Base-by-base conservation (phyloP, 208 protist species). In the Trypanosoma melophagium region DNA sequence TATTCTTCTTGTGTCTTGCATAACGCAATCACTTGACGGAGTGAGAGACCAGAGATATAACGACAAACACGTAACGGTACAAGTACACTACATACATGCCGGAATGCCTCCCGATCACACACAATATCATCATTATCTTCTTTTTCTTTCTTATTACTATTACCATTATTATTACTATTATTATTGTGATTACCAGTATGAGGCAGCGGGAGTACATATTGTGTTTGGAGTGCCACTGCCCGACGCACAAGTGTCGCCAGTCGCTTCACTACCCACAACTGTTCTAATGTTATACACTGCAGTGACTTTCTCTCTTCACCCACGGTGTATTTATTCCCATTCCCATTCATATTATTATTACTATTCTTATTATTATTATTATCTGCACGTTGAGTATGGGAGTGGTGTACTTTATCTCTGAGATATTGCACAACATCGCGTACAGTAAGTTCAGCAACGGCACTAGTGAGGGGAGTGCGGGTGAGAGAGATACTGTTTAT, bases 21-120 rank as follows among this genome's bases (percentile, higher is more conserved):
- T 5, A 74, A 31, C 0, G 16, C 10, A 35, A 74, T 35, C 1
- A 74, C 55, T 57, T 68, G 53, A 13, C 69, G 50, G 21, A 74
- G 28, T 50, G 69, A 67, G 8, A 68, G 14, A n/a, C 54, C 55
- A 1, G 21, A 14, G 31, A 68, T 58, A 1, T 35, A 16, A 25
- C 60, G 60, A 38, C 69, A 74, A 9, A 74, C 19, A 42, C 55
- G 14, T 17, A 74, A 4, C 22, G 69, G 69, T 2, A 74, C 61
- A 42, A 74, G 44, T 19, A 74, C 69, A n/a, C 19, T 35, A 28
- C 19, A 67, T 10, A 68, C 69, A 41, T 74, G 69, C 9, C 16
- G 52, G 68, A 74, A 74, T 10, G 52, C 25, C 44, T 62, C 55
- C 3, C 53, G n/a, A 2, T 55, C 52, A 17, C 54, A 31, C 8